A percentile compares a stretch with the other conserved stretches of the same genome.
Evolutionary conservation across 345 rosid species (phyloP).

Genomic region (Gossypium herbaceum): DNA sequence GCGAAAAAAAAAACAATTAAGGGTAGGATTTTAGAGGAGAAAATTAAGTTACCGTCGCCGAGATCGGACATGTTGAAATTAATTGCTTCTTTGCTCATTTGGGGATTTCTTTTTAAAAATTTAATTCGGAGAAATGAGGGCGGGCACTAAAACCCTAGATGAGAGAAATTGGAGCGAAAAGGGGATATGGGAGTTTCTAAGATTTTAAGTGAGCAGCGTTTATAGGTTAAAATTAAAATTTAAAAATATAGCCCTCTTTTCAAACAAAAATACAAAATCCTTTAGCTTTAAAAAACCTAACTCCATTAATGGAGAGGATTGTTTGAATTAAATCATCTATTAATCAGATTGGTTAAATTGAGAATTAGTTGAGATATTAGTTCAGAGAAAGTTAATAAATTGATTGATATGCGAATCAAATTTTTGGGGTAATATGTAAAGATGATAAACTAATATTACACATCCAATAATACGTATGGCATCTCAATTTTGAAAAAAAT

Average conservation of each 20-base stretch:
- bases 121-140: not conserved
- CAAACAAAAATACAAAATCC: too few relatives aligned
- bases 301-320: too few relatives aligned
- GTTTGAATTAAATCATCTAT: fast-evolving
- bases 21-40: not conserved
- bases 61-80: slow-evolving; percentile 33
- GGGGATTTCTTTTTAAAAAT: slow-evolving; percentile 6
- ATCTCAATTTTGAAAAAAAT: too few relatives aligned
- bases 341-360: too few relatives aligned
- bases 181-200: not conserved
- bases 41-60: slow-evolving; percentile 43
- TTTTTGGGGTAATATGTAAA: too few relatives aligned
- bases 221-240: too few relatives aligned
- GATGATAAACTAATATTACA: too few relatives aligned
- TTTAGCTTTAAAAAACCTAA: too few relatives aligned
- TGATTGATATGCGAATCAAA: fast-evolving
- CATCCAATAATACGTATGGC: too few relatives aligned
- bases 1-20: not conserved
- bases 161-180: slow-evolving; percentile 15
- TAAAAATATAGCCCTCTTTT: too few relatives aligned
- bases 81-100: slow-evolving; percentile 23
- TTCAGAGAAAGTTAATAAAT: too few relatives aligned
- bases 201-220: slow-evolving; percentile 7
- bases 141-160: slow-evolving; percentile 53
- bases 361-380: too few relatives aligned